These are phyloP conservation scores for Penicillium expansum DNA, from an alignment of 2,329 filamentous ascomycete genomes.

Conservation along the genomic window DNA sequence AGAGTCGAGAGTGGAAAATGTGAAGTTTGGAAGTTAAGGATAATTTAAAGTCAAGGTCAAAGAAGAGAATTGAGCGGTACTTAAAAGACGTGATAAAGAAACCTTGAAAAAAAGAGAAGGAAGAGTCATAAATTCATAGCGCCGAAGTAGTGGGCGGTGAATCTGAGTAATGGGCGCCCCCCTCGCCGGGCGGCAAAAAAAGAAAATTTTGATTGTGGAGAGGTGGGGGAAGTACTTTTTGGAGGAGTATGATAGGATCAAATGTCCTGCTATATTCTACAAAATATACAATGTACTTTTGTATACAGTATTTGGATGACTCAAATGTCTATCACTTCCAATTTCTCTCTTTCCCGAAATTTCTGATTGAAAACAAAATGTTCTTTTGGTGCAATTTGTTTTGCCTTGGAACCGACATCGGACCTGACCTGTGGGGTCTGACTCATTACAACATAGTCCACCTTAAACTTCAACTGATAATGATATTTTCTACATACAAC, in stretches of 20 bases:
- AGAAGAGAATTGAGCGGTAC: conserved; percentile 19
- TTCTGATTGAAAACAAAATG: background rate
- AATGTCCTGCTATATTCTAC: background rate
- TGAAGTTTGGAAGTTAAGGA: background rate
- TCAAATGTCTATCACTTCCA: background rate
- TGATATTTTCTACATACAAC: background rate
- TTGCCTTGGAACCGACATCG: conserved; percentile 1
- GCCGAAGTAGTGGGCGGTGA: conserved; percentile 34
- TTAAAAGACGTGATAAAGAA: conserved; percentile 23
- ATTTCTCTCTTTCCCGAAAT: background rate
- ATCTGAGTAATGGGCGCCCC: conserved; percentile 19
- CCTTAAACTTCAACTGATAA: background rate
- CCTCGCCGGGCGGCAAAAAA: conserved; percentile 28
- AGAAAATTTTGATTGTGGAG: conserved; percentile 25
- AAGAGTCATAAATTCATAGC: conserved; percentile 34
- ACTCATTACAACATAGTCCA: background rate
- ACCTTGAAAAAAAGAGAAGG: conserved; percentile 15
- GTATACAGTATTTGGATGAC: background rate
- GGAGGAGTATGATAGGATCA: conserved; percentile 1
- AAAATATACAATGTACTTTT: background rate
- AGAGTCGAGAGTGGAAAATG: conserved; percentile 7
- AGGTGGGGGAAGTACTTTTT: conserved; percentile 10
- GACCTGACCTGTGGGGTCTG: conserved; percentile 5
- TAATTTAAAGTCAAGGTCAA: conserved; percentile 3
- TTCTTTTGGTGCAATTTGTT: background rate